A percentile compares a stretch with the other conserved stretches of the same genome.
Conservation (phyloP, 2,329 filamentous ascomycete species). For the Zasmidium cellare region DNA sequence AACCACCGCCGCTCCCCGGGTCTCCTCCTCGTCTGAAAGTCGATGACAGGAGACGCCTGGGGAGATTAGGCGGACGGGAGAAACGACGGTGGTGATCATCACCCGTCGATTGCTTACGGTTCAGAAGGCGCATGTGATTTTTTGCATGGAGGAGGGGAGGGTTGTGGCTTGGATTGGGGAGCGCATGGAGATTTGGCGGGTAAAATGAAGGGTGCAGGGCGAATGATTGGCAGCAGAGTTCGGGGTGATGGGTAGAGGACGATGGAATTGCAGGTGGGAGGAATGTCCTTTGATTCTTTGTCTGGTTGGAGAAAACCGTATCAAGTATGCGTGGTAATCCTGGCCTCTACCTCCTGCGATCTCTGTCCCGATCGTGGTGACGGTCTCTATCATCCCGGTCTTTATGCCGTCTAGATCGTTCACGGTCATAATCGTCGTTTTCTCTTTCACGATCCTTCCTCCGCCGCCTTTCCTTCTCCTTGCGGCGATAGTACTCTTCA, state of each 20-base stretch:
- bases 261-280: too few relatives aligned
- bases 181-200: conserved; percentile 56
- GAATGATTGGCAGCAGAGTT: too few relatives aligned
- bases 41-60: conserved; percentile 44
- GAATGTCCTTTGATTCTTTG: too few relatives aligned
- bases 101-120: conserved; percentile 76
- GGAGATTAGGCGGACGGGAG: conserved; percentile 39
- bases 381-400: conserved; percentile 26
- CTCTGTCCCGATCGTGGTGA: conserved; percentile 16
- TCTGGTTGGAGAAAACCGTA: too few relatives aligned
- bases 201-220: conserved; percentile 21
- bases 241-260: too few relatives aligned
- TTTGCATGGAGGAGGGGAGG: conserved; percentile 69
- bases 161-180: conserved; percentile 64
- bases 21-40: too few relatives aligned
- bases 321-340: too few relatives aligned
- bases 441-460: conserved; percentile 17
- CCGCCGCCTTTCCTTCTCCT: conserved; percentile 30
- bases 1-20: too few relatives aligned
- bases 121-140: conserved; percentile 77
- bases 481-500: conserved; percentile 28
- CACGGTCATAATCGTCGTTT: conserved; percentile 15
- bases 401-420: conserved; percentile 24
- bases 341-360: conserved; percentile 19
- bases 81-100: conserved; percentile 67